A percentile compares a stretch with the other conserved stretches of the same genome.
These are phyloP conservation scores for Emergomyces orientalis DNA, from an alignment of 2,329 filamentous ascomycete genomes.

Conservation along the genomic window DNA sequence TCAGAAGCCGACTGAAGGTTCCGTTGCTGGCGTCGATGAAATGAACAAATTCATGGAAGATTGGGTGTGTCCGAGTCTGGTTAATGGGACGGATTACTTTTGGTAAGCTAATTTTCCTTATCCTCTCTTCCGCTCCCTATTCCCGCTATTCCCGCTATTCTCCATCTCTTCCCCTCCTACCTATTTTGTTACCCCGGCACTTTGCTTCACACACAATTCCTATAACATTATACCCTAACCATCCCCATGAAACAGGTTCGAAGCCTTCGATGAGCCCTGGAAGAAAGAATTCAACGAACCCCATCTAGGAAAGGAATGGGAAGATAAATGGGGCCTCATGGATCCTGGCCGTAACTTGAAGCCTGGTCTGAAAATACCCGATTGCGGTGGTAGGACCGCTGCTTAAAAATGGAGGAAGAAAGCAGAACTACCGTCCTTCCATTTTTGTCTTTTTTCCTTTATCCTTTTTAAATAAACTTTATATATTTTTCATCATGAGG, in stretches of 20 bases:
- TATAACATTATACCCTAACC: background rate
- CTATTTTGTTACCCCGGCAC: background rate
- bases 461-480: background rate
- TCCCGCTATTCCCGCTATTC: too few species aligned
- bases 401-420: constrained; percentile 10
- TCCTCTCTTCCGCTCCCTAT: background rate
- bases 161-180: background rate
- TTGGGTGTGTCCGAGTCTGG: constrained; percentile 73
- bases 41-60: constrained; percentile 78
- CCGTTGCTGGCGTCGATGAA: constrained; percentile 68
- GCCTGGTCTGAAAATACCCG: constrained; percentile 70
- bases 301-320: constrained; percentile 62
- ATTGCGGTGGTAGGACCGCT: constrained; percentile 68
- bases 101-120: constrained; percentile 48
- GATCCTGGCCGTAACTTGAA: constrained; percentile 79
- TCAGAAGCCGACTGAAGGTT: constrained; percentile 46
- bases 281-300: constrained; percentile 64
- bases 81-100: constrained; percentile 84
- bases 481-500: background rate
- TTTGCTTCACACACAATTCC: constrained; percentile 14
- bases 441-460: too few species aligned
- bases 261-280: constrained; percentile 95
- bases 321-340: constrained; percentile 92
- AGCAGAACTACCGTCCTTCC: too few species aligned
- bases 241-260: constrained; percentile 50